These are phyloP conservation scores for Saposhnikovia divaricata DNA, from an alignment of 129 eudicot species.

Conservation along the genomic window DNA sequence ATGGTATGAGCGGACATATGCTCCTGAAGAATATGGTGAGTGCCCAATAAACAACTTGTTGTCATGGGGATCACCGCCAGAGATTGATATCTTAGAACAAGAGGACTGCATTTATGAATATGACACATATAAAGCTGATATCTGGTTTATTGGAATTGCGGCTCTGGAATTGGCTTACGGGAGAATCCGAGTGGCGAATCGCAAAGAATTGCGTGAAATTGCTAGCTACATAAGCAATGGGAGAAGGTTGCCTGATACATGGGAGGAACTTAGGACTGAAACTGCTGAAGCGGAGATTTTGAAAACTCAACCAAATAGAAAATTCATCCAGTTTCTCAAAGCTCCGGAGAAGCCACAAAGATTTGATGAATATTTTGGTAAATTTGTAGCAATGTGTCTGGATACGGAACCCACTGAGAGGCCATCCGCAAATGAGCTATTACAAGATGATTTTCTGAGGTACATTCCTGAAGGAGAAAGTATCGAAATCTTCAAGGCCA, in stretches of 20 bases:
- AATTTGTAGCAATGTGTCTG: neutral
- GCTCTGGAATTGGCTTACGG: constrained; percentile 13
- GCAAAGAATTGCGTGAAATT: neutral
- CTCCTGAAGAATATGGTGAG: neutral
- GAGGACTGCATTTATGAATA: neutral
- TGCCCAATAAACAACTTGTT: neutral
- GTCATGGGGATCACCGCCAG: neutral
- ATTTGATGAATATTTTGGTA: neutral
- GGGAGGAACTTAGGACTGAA: constrained; percentile 1
- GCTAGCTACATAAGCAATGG: neutral
- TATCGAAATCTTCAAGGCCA: neutral
- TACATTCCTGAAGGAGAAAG: neutral
- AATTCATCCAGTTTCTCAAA: neutral
- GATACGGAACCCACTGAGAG: neutral
- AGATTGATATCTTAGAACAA: neutral
- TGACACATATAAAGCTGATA: neutral
- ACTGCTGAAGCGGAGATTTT: neutral
- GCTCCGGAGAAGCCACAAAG: neutral
- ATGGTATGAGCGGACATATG: neutral
- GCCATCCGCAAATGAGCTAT: neutral
- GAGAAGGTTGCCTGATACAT: neutral
- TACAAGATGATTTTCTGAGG: neutral
- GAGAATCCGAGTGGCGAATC: neutral
- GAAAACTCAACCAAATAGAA: neutral
- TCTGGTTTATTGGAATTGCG: constrained; percentile 7